Base-by-base conservation (phyloP, 805 yeast genomes). In the Limtongia smithiae region DNA sequence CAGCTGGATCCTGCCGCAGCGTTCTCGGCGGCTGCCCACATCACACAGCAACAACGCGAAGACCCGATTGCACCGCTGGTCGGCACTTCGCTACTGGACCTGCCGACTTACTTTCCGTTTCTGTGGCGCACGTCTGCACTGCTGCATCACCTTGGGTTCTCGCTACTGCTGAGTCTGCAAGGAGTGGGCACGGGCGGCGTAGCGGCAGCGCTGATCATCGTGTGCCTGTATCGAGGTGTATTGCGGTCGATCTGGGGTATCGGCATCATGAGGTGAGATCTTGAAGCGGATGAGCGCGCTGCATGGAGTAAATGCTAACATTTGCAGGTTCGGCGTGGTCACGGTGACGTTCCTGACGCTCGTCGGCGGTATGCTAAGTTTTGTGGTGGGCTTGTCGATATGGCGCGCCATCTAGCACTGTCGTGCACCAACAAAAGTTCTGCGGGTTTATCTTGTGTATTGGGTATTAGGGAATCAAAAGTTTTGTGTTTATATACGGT, bases 21-120 rank as follows among this genome's bases (percentile, higher is more conserved):
- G 4, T 50, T 50, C 38, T 45, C 54, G 14, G 50, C 54, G 17
- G 55, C 55, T 3, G 55, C 55, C 9, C 48, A 48, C 30, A 48
- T 51, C 46, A 30, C 48, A 20, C 44, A 40, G 28, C 46, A 41
- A 22, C 51, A 51, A 47, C 46, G 52, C 9, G 55, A 48, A 32
- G 55, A 51, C 27, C 55, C 55, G 7, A 48, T 51, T 22, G 55
- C 55, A 12, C 55, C 55, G 8, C 47, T 51, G 15, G 47, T 51
- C 34, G 55, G 55, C 31, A 51, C 55, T 3, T 51, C 55, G 4
- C 30, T 51, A 25, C 46, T 51, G 36, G 51, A 51, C 35, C 44
- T 51, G 32, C 55, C 55, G 11, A 47, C 55, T 4, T 51, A 51
- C 37, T 51, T 51, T 32, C 55, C 55, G 11, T 51, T 51, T 17